Conservation (phyloP, 306 rosid species). For the Vigna hirtella region DNA sequence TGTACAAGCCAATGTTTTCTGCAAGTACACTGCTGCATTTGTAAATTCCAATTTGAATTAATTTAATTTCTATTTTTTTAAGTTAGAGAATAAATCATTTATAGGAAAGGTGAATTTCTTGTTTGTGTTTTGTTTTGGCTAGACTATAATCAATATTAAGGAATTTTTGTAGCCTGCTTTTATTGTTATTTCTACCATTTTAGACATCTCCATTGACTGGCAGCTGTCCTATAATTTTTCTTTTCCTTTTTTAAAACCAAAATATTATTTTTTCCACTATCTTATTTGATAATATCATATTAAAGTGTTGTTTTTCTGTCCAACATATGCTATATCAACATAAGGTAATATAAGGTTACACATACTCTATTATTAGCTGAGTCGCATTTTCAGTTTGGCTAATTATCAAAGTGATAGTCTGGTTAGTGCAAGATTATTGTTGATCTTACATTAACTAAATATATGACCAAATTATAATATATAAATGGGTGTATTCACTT, state of each 20-base stretch:
- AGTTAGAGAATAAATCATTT: not conserved
- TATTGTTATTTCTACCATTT: slow-evolving; percentile 1
- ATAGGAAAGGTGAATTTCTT: slow-evolving; percentile 6
- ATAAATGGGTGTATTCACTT: too few species aligned
- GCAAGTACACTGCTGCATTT: slow-evolving; percentile 28
- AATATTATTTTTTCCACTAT: not conserved
- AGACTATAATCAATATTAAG: slow-evolving; percentile 14
- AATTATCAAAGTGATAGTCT: not conserved
- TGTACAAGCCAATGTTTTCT: not conserved
- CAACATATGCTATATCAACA: not conserved
- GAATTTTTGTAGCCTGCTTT: slow-evolving; percentile 18
- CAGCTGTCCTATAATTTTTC: not conserved
- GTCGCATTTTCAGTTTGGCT: not conserved
- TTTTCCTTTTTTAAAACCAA: not conserved
- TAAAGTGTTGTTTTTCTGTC: not conserved
- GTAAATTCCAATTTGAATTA: slow-evolving; percentile 21
- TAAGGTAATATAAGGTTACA: not conserved
- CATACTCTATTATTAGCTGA: not conserved
- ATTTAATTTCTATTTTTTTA: not conserved
- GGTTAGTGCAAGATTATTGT: not conserved
- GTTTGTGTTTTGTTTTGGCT: slow-evolving; percentile 5
- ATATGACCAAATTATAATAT: too few species aligned
- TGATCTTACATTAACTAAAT: too few species aligned
- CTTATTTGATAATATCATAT: not conserved
- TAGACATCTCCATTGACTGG: not conserved